These are phyloP conservation scores for Pneumocystis sp. DNA, from an alignment of 1,139 yeast species.

Conservation along the genomic window DNA sequence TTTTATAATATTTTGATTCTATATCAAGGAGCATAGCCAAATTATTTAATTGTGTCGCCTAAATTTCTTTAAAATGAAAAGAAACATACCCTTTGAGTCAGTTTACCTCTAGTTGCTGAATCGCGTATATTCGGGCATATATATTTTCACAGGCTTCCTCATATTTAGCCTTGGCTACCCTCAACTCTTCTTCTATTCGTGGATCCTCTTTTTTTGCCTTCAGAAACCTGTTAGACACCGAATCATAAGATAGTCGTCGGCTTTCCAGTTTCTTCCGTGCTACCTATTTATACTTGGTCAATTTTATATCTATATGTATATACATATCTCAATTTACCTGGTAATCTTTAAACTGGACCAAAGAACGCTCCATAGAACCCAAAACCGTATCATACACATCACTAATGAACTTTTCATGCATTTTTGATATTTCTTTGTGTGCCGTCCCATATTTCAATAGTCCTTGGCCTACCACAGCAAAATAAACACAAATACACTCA, in stretches of 20 bases:
- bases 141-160: constrained; percentile 19
- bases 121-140: constrained; percentile 15
- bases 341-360: constrained; percentile 11
- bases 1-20: neutral
- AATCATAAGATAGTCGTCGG: constrained; percentile 18
- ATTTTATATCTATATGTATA: neutral
- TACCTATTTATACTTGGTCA: neutral
- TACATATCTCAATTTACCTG: constrained; percentile 2
- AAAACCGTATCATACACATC: constrained; percentile 10
- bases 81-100: neutral
- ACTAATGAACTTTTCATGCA: constrained; percentile 15
- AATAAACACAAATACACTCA: neutral
- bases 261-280: constrained; percentile 18
- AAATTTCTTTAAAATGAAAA: neutral
- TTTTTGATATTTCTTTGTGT: constrained; percentile 16
- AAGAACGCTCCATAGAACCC: constrained; percentile 5
- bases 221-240: constrained; percentile 16
- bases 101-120: constrained; percentile 17
- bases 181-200: constrained; percentile 18
- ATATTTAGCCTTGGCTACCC: constrained; percentile 17
- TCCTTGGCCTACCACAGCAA: constrained; percentile 9
- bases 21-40: neutral
- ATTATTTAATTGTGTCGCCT: neutral
- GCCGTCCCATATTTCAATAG: constrained; percentile 14
- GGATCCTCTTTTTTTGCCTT: constrained; percentile 18